Evolutionary conservation across 2,329 filamentous ascomycete species (phyloP).

Genomic region (Aureobasidium sp.): DNA sequence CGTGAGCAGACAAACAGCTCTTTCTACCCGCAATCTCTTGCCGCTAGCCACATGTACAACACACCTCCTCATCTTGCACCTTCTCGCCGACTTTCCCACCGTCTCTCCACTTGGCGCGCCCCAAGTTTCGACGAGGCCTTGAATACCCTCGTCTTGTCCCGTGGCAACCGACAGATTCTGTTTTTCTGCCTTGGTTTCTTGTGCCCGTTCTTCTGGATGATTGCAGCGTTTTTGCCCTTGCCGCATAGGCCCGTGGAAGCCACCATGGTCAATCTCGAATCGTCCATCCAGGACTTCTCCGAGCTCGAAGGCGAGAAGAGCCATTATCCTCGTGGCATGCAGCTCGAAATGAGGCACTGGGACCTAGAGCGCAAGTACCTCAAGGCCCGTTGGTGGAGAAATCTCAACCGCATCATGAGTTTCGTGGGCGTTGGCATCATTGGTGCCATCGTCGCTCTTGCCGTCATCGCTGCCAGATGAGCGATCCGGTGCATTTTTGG

Average conservation of each 20-base stretch:
- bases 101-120: conserved; percentile 28
- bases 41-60: conserved; percentile 18
- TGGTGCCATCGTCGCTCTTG: conserved; percentile 30
- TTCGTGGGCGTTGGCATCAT: conserved; percentile 30
- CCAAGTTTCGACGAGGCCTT: conserved; percentile 30
- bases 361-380: conserved; percentile 26
- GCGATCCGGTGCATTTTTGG: background rate
- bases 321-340: background rate
- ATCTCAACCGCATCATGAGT: conserved; percentile 33
- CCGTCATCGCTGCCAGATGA: conserved; percentile 27
- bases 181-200: conserved; percentile 32
- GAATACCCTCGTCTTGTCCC: conserved; percentile 26
- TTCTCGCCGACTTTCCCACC: conserved; percentile 20
- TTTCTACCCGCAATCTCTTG: background rate
- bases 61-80: conserved; percentile 26
- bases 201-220: conserved; percentile 30
- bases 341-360: conserved; percentile 21
- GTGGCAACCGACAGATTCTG: conserved; percentile 31
- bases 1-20: conserved; percentile 11
- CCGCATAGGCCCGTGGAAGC: conserved; percentile 23
- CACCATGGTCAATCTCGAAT: conserved; percentile 23
- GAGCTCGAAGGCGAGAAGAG: conserved; percentile 10
- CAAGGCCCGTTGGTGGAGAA: conserved; percentile 33
- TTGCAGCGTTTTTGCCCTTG: conserved; percentile 30
- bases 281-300: background rate